These are phyloP conservation scores for Leishmania turanica DNA, from an alignment of 208 protist species.

Conservation along the genomic window DNA sequence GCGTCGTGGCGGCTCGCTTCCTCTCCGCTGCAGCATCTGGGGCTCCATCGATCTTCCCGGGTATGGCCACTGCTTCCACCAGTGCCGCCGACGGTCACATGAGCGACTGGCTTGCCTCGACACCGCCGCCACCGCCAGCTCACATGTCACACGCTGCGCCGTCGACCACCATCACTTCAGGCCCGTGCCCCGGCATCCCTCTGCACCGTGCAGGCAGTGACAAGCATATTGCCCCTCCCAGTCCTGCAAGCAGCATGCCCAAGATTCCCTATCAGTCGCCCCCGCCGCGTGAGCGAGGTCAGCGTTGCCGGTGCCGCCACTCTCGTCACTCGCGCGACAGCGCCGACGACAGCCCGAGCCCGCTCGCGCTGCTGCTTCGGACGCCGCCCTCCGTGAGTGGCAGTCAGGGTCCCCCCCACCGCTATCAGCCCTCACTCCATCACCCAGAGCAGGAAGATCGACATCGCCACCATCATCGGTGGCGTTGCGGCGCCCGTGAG, in stretches of 20 bases:
- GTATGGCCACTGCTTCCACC: background rate
- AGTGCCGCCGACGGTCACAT: background rate
- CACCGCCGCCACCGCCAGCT: background rate
- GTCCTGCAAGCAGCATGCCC: background rate
- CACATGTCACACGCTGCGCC: background rate
- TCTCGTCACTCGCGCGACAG: background rate
- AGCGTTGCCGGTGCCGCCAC: background rate
- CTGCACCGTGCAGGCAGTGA: background rate
- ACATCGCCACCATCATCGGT: background rate
- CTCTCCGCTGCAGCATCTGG: slow-evolving; percentile 23
- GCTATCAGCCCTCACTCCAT: background rate
- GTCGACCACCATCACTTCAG: background rate
- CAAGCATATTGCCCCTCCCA: background rate
- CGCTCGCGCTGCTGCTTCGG: slow-evolving; percentile 2
- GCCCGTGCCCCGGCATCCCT: background rate
- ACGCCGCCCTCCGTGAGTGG: background rate
- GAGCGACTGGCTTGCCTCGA: background rate
- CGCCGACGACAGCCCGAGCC: background rate
- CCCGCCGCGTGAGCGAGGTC: background rate
- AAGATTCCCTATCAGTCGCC: background rate
- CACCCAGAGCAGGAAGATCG: background rate
- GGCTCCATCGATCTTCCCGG: slow-evolving; percentile 22
- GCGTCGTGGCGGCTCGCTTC: slow-evolving; percentile 25
- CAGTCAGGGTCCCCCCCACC: background rate
- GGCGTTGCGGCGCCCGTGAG: background rate